Evolutionary conservation across 306 rosid genomes (phyloP), one percentile per base, ranked within the genome.

Genomic region (Castanea mollissima): DNA sequence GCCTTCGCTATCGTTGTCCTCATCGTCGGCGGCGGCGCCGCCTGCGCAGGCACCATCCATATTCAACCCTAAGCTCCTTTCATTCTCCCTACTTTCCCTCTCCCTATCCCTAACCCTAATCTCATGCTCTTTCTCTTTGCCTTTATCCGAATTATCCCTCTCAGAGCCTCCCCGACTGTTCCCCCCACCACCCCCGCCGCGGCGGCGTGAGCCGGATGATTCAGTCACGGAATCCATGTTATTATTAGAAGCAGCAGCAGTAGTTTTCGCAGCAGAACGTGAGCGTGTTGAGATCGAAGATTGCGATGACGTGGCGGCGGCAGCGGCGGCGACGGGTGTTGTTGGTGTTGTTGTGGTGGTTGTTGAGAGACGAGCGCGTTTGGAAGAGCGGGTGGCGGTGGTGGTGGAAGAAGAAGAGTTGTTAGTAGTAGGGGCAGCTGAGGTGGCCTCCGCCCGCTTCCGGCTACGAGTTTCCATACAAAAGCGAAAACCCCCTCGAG

Each of bases 401-500:
- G 41, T 7, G 41, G 41, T 35, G 41, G 89, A 80, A 20, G 96
- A 93, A 89, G 87, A 91, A 6, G 98, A 86, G 27, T 96, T 89
- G 2, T 92, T 88, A 13, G 99, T 87, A 85, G 97, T 93, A 87
- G 98, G 99, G 98, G 98, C 99, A 80, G 99, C 91, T 96, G 98
- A 96, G 94, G 98, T 90, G 87, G 97, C 99, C 99, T 96, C 99
- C 96, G 97, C 98, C 99, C 98, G 96, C 98, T 96, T 96, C 87
- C 96, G 98, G 92, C 99, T 96, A 77, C 99, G 99, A 93, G 99
- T 96, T 96, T 96, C 99, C 99, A 96, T 96, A 96, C 99, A 96
- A 96, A 83, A 92, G 90, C 89, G 72, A 86, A 87, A 88, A 94
- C 90, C 93, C 99, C 97, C 86, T 82, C 83, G 46, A 41, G 46